Conservation (phyloP, 2,329 filamentous ascomycete species). For the Arthrobotrys sphaeroides region DNA sequence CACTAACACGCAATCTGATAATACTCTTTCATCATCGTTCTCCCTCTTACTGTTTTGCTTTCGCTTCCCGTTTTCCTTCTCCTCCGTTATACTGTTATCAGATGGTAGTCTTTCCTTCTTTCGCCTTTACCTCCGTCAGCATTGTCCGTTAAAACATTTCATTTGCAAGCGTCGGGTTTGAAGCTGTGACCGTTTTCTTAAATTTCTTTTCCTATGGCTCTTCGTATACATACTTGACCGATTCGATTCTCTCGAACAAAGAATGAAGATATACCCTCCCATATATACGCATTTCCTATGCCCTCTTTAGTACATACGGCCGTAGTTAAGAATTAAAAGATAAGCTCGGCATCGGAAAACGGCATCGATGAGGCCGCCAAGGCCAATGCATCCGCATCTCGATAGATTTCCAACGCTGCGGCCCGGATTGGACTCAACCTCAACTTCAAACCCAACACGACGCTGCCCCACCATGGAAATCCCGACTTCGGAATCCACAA, state of each 20-base stretch:
- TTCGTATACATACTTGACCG: constrained; percentile 15
- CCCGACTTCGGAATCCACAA: constrained; percentile 7
- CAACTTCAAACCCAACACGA: constrained; percentile 14
- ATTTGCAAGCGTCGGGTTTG: constrained; percentile 44
- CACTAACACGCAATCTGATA: neutral
- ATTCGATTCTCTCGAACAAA: constrained; percentile 10
- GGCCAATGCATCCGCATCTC: neutral
- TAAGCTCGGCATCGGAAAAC: too few relatives aligned
- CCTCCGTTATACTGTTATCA: neutral
- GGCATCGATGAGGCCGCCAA: constrained; percentile 12
- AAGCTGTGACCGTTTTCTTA: neutral
- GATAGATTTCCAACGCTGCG: constrained; percentile 23
- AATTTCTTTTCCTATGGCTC: neutral
- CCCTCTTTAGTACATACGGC: too few relatives aligned
- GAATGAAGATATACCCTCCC: constrained; percentile 39
- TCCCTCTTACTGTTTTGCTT: neutral
- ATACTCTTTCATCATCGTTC: neutral
- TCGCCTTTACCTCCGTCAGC: neutral
- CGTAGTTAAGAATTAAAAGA: too few relatives aligned
- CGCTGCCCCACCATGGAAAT: constrained; percentile 30
- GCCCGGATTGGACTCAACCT: constrained; percentile 32
- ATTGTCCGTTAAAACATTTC: constrained; percentile 31
- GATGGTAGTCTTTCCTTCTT: neutral
- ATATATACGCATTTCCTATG: too few relatives aligned
- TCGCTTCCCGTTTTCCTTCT: neutral